Base-by-base conservation (phyloP, 371 early-diverging fungal genomes). In the Mucor piriformis region DNA sequence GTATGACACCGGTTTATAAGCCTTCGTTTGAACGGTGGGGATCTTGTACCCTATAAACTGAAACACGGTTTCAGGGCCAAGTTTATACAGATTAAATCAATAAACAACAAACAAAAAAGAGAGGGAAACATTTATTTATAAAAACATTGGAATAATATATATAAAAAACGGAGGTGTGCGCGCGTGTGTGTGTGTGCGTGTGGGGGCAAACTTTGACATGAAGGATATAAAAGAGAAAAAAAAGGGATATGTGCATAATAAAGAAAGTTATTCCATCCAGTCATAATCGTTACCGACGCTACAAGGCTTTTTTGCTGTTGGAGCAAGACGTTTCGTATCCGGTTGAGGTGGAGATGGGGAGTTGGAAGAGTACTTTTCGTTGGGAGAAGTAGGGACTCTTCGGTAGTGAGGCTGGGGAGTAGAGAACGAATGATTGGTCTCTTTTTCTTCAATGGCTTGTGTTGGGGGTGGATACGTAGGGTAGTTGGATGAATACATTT, bases 11-110 rank as follows among this genome's bases (percentile, higher is more conserved):
- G 16, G 66, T 67, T 2, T 79, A 79, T 53, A 58, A 72, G 42
- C 43, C 76, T 15, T 70, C 79, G n/a, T 64, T 73, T 18, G 79
- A 79, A 61, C 61, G 79, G n/a, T 79, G 70, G 72, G 79, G 79
- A 13, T 79, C 79, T 6, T 72, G 70, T 57, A 50, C 74, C 20
- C 59, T 77, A 21, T 74, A 63, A 63, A 44, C 12, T 24, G 24
- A 23, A 40, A 18, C 18, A 6, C 20, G 16, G 42, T 42, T 42
- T 42, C 42, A 42, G 42, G 42, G 42, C n/a, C 3, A 42, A 42
- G 20, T 42, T 42, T 42, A 42, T 42, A 42, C 16, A 42, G 8
- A 42, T 42, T 18, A 42, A 42, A 42, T 18, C n/a, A 42, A 42
- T 18, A 42, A 42, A 42, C 42, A 46, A 46, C 21, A 6, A 46